Evolutionary conservation across 1,284 basidiomycete genomes (phyloP).

Genomic region (Butyriboletus appendiculatus): DNA sequence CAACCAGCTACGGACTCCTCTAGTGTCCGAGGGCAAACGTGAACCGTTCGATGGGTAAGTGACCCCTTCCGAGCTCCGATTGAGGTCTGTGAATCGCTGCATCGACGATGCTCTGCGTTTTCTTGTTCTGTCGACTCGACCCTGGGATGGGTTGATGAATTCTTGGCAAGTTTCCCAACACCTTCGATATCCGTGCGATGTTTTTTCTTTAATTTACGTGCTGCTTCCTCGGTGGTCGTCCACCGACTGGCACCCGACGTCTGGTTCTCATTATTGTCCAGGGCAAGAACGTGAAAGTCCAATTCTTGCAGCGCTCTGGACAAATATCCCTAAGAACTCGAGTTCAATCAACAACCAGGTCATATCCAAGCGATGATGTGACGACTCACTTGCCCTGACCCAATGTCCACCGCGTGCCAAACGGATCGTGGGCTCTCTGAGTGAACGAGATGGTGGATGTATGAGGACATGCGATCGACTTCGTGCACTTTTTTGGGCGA

Average conservation of each 20-base stretch:
- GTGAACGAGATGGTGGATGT: constrained; percentile 32
- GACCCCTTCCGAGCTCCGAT: constrained; percentile 26
- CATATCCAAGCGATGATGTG: neutral
- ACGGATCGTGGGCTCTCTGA: constrained; percentile 21
- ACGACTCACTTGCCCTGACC: constrained; percentile 51
- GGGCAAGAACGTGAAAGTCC: constrained; percentile 47
- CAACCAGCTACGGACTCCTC: constrained; percentile 33
- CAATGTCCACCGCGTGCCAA: constrained; percentile 49
- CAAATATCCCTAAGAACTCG: constrained; percentile 45
- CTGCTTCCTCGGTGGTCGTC: constrained; percentile 24
- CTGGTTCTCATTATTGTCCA: constrained; percentile 50
- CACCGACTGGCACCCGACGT: constrained; percentile 44
- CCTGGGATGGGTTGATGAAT: neutral
- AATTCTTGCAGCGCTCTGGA: constrained; percentile 42
- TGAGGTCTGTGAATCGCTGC: neutral
- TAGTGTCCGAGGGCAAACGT: constrained; percentile 46
- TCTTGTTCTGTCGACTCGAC: neutral
- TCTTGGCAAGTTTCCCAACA: neutral
- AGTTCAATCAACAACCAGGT: neutral
- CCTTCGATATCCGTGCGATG: constrained; percentile 1
- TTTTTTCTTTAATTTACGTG: constrained; percentile 16
- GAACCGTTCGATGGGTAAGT: constrained; percentile 52
- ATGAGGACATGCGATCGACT: constrained; percentile 47
- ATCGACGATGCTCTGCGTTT: neutral
- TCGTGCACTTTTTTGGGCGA: constrained; percentile 60